Evolutionary conservation across 2,329 filamentous ascomycete genomes (phyloP), one percentile per base, ranked within the genome.

Genomic region (Emmonsia crescens): DNA sequence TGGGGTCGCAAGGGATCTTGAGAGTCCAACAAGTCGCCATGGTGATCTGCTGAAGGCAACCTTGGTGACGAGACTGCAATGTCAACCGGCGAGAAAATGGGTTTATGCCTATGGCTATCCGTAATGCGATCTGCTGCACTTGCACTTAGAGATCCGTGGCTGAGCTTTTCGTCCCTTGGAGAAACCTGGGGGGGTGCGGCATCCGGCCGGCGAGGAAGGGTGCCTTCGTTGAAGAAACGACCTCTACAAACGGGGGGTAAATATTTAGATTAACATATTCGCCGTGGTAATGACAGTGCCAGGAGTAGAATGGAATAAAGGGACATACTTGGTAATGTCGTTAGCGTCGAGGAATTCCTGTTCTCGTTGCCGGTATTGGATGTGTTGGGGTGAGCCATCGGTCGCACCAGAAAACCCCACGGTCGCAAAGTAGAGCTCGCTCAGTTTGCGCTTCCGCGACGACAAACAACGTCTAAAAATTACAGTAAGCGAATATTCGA

Each of bases 371-470:
- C 77, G 75, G 69, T 77, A 77, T 61, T 74, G 70, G 48, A 76
- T 81, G 70, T 84, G 83, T 69, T 86, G 72, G 66, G 78, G 79
- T 74, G 79, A 78, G 75, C 85, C 80, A 72, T 81, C 77, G 75
- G 72, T 75, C 70, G 76, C 76, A 70, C 70, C 71, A 67, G 73
- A 70, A 68, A 78, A 73, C 66, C 80, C 75, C 74, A 86, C 85
- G 75, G 88, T 88, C 80, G 89, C 87, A 82, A 89, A 84, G 80
- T 89, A 96, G 70, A 96, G 83, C 79, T 94, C 89, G 75, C 88
- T 87, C 74, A 96, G 83, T 82, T 95, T 95, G 77, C 90, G 87
- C 84, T 95, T 94, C 77, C 89, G 88, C 82, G 89, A 90, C 77
- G 82, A 83, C 81, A 89, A 84, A 83, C 78, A 79, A 72, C 73